Evolutionary conservation across 192 early-diverging fungal genomes (phyloP), one percentile per base, ranked within the genome.

Genomic region (Backusella westeae): DNA sequence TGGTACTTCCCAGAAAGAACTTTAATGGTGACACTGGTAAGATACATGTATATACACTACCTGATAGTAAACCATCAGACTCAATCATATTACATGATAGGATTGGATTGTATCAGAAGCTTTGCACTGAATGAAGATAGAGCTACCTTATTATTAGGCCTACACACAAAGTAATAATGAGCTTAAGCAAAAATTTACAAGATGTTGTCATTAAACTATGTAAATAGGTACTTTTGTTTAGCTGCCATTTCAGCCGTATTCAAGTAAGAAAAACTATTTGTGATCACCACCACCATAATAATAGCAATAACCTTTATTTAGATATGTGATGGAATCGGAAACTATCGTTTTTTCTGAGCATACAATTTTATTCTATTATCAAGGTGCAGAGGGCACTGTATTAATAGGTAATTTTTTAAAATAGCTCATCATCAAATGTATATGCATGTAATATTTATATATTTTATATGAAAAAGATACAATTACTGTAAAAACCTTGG

Each of bases 401-500:
- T 44, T n/a, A 26, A 10, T 36, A 52, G 44, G 14, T 63, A 63
- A 14, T 6, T 63, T 12, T 12, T 29, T 63, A 39, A 39, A 39
- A 39, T 4, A 23, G 15, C n/a, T 63, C 19, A 10, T 52, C 36
- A 19, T 7, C 21, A 53, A 19, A 10, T 49, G 5, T 15, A 44
- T 36, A 5, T 10, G 12, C 19, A 23, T 32, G 1, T 1, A 0
- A 44, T 7, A 39, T 35, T 19, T 69, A 6, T 68, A 26, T 23
- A 4, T 72, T 34, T 36, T 34, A 29, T 65, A 2, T 4, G 34
- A 19, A 38, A 23, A 36, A 90, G 92, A 93, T 80, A 78, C 78
- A 34, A 81, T 85, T 19, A 91, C 90, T 9, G 85, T 89, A 4
- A 69, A 83, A 35, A 91, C 90, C 52, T 80, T 94, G 41, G 92